Base-by-base conservation (phyloP, 345 rosid species). In the Salix exigua region DNA sequence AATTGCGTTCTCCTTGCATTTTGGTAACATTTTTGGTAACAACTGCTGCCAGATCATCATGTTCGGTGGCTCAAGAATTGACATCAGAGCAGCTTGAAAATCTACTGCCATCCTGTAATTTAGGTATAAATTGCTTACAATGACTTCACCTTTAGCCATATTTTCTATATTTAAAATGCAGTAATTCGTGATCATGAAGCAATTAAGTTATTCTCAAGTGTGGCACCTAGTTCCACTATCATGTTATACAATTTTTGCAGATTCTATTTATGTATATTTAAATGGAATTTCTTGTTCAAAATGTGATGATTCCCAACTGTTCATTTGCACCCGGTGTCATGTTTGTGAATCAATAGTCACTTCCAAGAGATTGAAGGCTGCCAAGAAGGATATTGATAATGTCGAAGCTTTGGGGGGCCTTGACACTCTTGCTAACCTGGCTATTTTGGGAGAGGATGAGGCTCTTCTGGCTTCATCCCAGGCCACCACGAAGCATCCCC, bases 401-500 rank as follows among this genome's bases (percentile, higher is more conserved):
- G 81, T 79, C 31, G 92, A 85, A 83, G 84, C 87, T 73, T 69
- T 82, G 82, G 94, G 87, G 78, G 97, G 90, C 76, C 82, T 88
- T 33, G 93, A 91, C 80, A 87, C 89, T 42, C 92, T 88, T 40
- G 91, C 89, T 35, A 89, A 88, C 87, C 80, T 87, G 62, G 96
- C 93, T 63, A 87, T 89, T 76, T 76, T 86, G 72, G 96, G 86
- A 68, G 96, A 88, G 76, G 88, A 85, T 1, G 93, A 85, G 75
- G 78, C 77, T 6, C 77, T 77, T 23, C 84, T 87, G 50, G 61
- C 88, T 74, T 86, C 91, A 76, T 82, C 91, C 55, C 91, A 87
- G 75, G 85, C 89, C 77, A 91, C 97, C 66, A 89, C 97, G 30
- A 96, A 88, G 86, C 99, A 96, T 70, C 98, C 98, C 16, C 89